These are phyloP conservation scores for Aquilaria sinensis DNA, from an alignment of 345 rosid species.

Conservation along the genomic window DNA sequence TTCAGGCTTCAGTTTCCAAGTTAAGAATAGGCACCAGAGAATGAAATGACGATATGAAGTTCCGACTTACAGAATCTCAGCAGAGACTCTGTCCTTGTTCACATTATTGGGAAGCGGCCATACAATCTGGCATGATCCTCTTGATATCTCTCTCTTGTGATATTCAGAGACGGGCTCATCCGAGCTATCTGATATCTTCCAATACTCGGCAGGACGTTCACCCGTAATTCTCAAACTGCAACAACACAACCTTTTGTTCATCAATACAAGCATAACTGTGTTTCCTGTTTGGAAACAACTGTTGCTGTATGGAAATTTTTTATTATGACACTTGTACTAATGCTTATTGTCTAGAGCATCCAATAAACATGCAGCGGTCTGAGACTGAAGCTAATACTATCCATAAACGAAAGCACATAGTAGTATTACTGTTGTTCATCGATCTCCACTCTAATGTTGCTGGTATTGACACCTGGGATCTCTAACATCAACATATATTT, in stretches of 20 bases:
- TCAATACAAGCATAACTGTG: no score
- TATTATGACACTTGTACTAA: no score
- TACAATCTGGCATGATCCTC: slow-evolving; percentile 53
- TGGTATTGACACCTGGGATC: slow-evolving; percentile 57
- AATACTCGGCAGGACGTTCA: slow-evolving; percentile 28
- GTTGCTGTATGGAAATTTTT: no score
- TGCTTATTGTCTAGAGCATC: no score
- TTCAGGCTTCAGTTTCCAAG: no score
- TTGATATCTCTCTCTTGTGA: slow-evolving; percentile 47
- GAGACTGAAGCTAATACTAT: not conserved
- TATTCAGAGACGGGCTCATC: slow-evolving; percentile 28
- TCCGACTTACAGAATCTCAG: slow-evolving; percentile 66
- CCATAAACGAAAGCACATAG: slow-evolving; percentile 1
- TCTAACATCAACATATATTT: slow-evolving; percentile 54
- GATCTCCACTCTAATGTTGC: slow-evolving; percentile 75
- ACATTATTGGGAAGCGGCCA: slow-evolving; percentile 67
- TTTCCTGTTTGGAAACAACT: no score
- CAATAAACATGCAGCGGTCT: no score
- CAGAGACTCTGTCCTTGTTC: slow-evolving; percentile 52
- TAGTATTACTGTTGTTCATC: slow-evolving; percentile 39
- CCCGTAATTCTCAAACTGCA: slow-evolving; percentile 59
- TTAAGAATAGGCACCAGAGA: no score
- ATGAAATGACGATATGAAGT: slow-evolving; percentile 6
- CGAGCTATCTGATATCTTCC: slow-evolving; percentile 20
- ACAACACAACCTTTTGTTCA: not conserved